Evolutionary conservation across 805 yeast species (phyloP), one percentile per base, ranked within the genome.

Genomic region (Hanseniaspora mollemarum): DNA sequence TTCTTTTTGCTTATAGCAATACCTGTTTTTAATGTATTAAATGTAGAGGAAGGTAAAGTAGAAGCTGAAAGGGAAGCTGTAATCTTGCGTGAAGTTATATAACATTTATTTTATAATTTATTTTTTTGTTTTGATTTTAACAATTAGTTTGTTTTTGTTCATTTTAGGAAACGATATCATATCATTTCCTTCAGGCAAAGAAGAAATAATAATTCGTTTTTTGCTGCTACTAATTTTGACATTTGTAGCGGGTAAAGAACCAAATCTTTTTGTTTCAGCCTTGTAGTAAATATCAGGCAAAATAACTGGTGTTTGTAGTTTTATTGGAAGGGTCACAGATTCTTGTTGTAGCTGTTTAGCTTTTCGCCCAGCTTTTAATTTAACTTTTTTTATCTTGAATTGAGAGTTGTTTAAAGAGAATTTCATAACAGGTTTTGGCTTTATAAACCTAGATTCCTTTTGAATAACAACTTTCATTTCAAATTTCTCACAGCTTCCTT

Each of bases 1-100:
- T 61, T 64, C 0, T 66, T 83, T 56, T 63, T 83, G 57, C 37
- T 80, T 2, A 24, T 75, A 4, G 71, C 87, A 2, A 59, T 83
- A 7, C 83, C 83, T 2, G 64, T 82, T n/a, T 75, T 80, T 51
- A 61, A 64, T 13, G 54, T 66, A 13, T 66, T 83, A 45, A 77
- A 83, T 57, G 69, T 82, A 21, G 76, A 74, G 28, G 71, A 88
- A 54, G 92, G 88, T 7, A 70, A 72, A 51, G 55, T 54, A 26
- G 83, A 78, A 52, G 82, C 83, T 4, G 46, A 48, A 26, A 40
- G 36, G n/a, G 51, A 48, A 21, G 45, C 45, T n/a, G 18, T 33
- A 2, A 16, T 48, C 5, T 25, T 48, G 26, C 45, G 40, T 26
- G 33, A 48, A 19, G 45, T 40, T 33, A 48, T 48, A 21, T 48